Evolutionary conservation across 2,329 filamentous ascomycete genomes (phyloP), one percentile per base, ranked within the genome.

Genomic region (Epichloe hybrida): DNA sequence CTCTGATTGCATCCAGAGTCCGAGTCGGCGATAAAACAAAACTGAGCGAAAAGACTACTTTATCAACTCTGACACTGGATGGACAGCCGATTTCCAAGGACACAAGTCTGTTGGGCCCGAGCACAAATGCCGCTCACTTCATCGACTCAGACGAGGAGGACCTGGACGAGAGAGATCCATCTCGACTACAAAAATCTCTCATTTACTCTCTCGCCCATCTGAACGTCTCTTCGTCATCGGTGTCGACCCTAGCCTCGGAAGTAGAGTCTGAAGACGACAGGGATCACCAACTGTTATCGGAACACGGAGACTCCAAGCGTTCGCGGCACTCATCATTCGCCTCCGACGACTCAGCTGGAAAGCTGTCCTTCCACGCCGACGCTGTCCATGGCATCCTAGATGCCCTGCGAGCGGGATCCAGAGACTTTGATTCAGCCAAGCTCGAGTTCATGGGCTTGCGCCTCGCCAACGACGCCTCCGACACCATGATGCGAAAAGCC

Each of bases 381-480:
- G 91, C 91, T 27, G 86, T 91, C 3, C 76, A 83, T 56, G 91
- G 88, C 54, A 78, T 97, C n/a, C 77, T 90, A 54, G 90, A 96
- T 61, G 86, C 88, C 23, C 75, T 97, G 41, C 83, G 85, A 48
- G 84, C 83, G 21, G 80, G 82, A 12, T 78, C 80, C 13, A 79
- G 81, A 12, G 87, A 94, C 63, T 93, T 95, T 56, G 90, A 95
- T 61, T 75, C 74, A 2, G 79, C 80, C 47, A 88, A 91, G 64
- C 79, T 97, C 36, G 93, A 98, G 65, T 86, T 98, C 55, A 95
- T 90, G 72, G 87, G 88, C 45, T 75, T 97, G n/a, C 84, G 91
- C 11, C 87, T 98, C 66, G 85, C 84, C 50, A 88, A 86, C 60
- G 88, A 97, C 61, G 93, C 93, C 2, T 90, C 88, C 1, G 91